Evolutionary conservation across 139 green algal species (phyloP), one percentile per base, ranked within the genome.

Genomic region (Desmodesmus armatus): DNA sequence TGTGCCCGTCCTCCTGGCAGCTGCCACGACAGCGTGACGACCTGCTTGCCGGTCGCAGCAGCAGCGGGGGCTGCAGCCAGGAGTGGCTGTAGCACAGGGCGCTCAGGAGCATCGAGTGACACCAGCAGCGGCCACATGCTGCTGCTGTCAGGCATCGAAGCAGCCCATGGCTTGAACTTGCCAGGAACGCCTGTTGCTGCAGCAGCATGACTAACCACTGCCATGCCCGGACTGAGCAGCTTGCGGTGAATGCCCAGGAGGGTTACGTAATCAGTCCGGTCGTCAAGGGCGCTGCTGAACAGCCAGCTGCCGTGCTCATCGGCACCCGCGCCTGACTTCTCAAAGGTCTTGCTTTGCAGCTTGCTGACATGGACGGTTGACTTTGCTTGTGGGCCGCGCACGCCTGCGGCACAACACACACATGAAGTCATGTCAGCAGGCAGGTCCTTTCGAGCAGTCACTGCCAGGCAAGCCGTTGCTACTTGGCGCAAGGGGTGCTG

Each of bases 301-400:
- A 82, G 62, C 76, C 76, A 82, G 3, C 6, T 71, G 76, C 76
- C 76, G 29, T 72, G 76, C 1, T 53, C 11, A n/a, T 82, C 55
- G 25, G 29, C 76, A 31, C 27, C 17, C 11, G 51, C 15, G 4
- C 76, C 76, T 29, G 21, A n/a, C 21, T 27, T 23, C 2, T 9
- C n/a, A 23, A 60, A 66, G 25, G 53, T 29, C 47, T 72, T 37
- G 37, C 37, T 47, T 39, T 37, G 5, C 23, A 72, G 5, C 23
- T 35, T 35, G 43, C 23, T 44, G 53, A 15, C 41, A 3, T 53
- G 27, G 17, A 23, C 6, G 27, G 3, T 53, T 19, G 0, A 23
- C 25, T 25, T 40, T 71, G 53, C 76, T 58, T 5, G 15, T 82
- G 3, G 13, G 43, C 21, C 55, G 40, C 23, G 37, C 3, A 21